Evolutionary conservation across 2,329 filamentous ascomycete genomes (phyloP).

Genomic region (Sordariomycetes sp.): DNA sequence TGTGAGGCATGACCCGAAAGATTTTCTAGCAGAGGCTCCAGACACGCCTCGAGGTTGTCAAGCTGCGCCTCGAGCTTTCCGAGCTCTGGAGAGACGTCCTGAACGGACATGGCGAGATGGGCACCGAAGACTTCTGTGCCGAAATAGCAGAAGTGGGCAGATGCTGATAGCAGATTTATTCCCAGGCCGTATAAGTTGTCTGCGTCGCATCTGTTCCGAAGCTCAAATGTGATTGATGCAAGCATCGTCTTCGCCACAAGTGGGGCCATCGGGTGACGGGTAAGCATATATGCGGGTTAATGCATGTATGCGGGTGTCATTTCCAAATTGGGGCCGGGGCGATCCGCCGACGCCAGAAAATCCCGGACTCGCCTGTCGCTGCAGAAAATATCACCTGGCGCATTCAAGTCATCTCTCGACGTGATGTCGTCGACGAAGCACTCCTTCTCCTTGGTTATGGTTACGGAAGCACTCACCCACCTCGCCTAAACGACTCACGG

Average conservation of each 20-base stretch:
- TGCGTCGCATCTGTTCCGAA: not conserved
- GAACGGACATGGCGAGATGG: constrained; percentile 26
- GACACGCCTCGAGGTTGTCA: constrained; percentile 62
- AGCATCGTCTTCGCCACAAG: not conserved
- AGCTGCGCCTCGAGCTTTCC: constrained; percentile 68
- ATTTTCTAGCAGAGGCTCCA: constrained; percentile 62
- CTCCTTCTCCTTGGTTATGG: not conserved
- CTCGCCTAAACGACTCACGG: not conserved
- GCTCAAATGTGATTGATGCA: not conserved
- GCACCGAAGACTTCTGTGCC: not conserved
- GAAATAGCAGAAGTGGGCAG: not conserved
- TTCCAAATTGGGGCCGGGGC: no score
- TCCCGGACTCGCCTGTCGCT: not conserved
- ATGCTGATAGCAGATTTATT: not conserved
- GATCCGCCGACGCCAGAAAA: not conserved
- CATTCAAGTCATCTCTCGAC: not conserved
- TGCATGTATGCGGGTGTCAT: not conserved
- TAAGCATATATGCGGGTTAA: not conserved
- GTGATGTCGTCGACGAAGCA: not conserved
- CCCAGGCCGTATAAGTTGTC: no score
- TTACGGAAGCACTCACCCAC: not conserved
- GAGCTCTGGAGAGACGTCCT: constrained; percentile 55
- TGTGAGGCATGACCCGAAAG: constrained; percentile 62
- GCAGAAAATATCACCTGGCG: not conserved
- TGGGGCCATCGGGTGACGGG: not conserved